Percentiles rank a stretch among this genome's conserved stretches.
These are phyloP conservation scores for Leucocoprinus leucothites DNA, from an alignment of 768 basidiomycete species.

Conservation along the genomic window DNA sequence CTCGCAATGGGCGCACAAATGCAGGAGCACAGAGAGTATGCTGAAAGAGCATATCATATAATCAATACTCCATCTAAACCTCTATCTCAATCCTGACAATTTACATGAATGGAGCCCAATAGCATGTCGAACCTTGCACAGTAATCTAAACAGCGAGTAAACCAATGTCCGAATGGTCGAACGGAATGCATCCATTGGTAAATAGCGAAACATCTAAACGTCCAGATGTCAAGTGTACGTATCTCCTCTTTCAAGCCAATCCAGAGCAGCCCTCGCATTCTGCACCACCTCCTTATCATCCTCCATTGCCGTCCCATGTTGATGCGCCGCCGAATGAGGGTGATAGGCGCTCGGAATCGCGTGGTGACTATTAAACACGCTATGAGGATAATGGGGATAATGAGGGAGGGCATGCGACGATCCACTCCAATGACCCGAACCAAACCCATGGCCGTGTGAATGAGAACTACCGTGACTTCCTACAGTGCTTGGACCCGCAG, in stretches of 20 bases:
- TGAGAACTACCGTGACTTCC: not conserved
- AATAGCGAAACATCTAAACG: not conserved
- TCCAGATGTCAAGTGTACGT: not conserved
- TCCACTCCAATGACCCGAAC: not conserved
- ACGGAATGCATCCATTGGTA: not conserved
- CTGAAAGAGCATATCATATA: too few species aligned
- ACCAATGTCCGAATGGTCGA: too few species aligned
- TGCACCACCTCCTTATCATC: conserved; percentile 61
- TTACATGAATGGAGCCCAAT: too few species aligned
- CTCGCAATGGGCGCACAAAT: too few species aligned
- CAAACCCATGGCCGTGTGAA: not conserved
- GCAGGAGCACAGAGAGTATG: too few species aligned
- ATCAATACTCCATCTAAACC: too few species aligned
- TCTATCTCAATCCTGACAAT: too few species aligned
- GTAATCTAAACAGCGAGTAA: too few species aligned
- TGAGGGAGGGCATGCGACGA: conserved; percentile 8
- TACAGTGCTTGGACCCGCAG: conserved; percentile 6
- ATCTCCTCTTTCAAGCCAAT: conserved; percentile 18
- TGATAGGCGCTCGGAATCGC: conserved; percentile 11
- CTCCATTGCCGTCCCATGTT: conserved; percentile 42
- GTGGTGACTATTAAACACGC: not conserved
- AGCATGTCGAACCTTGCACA: too few species aligned
- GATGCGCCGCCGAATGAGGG: conserved; percentile 14
- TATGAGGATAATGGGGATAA: conserved; percentile 1
- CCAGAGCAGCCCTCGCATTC: conserved; percentile 37